Conservation (phyloP, 1,284 basidiomycete genomes). For the Entoloma clypeatum region DNA sequence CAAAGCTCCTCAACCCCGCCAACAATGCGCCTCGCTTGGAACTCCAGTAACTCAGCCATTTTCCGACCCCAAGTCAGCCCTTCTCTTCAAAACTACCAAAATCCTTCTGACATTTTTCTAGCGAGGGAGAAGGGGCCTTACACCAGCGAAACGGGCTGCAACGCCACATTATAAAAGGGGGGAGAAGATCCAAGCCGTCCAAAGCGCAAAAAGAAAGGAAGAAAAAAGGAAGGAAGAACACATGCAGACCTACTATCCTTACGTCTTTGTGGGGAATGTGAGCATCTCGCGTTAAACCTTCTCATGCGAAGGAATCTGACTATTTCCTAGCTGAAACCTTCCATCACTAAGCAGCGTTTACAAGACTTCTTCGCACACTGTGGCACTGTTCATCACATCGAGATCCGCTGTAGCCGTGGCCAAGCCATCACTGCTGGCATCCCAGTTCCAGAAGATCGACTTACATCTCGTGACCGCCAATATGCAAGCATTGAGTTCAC, state of each 20-base stretch:
- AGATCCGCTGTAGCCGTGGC: constrained; percentile 48
- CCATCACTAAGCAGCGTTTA: constrained; percentile 36
- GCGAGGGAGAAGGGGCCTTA: constrained; percentile 3
- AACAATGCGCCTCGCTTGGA: constrained; percentile 4
- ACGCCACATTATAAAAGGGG: constrained; percentile 10
- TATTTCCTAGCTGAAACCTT: constrained; percentile 26
- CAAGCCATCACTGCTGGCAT: constrained; percentile 33
- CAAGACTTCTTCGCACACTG: constrained; percentile 36
- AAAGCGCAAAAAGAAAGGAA: constrained; percentile 22
- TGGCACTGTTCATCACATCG: constrained; percentile 39
- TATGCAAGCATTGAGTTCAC: constrained; percentile 52
- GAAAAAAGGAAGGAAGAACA: constrained; percentile 8
- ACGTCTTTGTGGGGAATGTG: constrained; percentile 61
- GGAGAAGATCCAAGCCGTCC: constrained; percentile 16
- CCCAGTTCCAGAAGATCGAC: constrained; percentile 19
- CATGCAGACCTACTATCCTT: constrained; percentile 24
- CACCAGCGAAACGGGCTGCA: constrained; percentile 1
- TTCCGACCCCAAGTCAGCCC: background rate
- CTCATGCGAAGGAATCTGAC: constrained; percentile 22
- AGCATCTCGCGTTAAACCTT: constrained; percentile 20
- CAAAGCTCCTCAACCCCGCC: background rate
- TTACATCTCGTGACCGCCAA: constrained; percentile 35
- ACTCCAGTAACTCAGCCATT: constrained; percentile 1
- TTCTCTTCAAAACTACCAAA: background rate
- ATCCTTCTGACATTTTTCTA: background rate